Evolutionary conservation across 2,329 filamentous ascomycete species (phyloP).

Genomic region (Calonectria leucothoes): DNA sequence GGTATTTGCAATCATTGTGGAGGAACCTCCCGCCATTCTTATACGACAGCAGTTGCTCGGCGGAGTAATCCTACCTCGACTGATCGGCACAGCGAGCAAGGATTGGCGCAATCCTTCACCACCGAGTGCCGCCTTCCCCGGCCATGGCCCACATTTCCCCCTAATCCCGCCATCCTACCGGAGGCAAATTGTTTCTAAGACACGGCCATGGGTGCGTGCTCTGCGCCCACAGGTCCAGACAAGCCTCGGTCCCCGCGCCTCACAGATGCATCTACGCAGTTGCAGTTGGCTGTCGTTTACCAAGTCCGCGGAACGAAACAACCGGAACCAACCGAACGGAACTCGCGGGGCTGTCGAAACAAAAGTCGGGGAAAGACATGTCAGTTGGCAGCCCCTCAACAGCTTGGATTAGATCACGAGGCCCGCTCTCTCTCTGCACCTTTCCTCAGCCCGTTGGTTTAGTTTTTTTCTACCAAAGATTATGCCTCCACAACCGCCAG

Average conservation of each 20-base stretch:
- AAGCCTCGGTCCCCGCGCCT: not conserved
- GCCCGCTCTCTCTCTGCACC: not conserved
- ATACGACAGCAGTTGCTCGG: not conserved
- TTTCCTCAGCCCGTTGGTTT: not conserved
- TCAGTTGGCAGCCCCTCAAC: not conserved
- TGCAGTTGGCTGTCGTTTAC: not conserved
- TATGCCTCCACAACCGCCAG: not conserved
- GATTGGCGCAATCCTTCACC: not conserved
- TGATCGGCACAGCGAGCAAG: not conserved
- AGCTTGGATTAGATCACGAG: no score
- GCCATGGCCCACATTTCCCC: constrained; percentile 16
- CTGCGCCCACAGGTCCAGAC: not conserved
- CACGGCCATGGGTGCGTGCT: not conserved
- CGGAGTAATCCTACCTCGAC: not conserved
- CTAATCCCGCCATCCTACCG: not conserved
- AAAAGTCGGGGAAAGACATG: not conserved
- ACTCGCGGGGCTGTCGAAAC: not conserved
- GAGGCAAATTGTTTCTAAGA: not conserved
- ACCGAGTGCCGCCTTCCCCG: not conserved
- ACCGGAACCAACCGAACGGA: not conserved
- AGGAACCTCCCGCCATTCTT: not conserved
- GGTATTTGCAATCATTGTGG: constrained; percentile 1
- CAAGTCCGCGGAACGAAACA: not conserved
- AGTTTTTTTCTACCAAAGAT: no score
- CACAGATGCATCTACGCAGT: not conserved